Evolutionary conservation across 2,329 filamentous ascomycete genomes (phyloP).

Genomic region (Alternaria gansuensis): DNA sequence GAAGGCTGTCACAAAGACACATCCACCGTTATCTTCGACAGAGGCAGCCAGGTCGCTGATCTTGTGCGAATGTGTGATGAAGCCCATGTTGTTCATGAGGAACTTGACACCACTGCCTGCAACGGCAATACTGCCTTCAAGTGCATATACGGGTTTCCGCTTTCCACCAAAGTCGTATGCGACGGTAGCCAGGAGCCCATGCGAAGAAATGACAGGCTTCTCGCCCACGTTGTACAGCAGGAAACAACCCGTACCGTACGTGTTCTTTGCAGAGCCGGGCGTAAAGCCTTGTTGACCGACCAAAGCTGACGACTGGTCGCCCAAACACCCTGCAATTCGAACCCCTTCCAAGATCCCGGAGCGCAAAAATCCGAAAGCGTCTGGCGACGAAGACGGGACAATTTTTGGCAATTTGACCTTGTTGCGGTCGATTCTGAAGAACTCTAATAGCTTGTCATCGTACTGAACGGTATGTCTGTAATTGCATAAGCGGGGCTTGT

Average conservation of each 20-base stretch:
- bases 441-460: slow-evolving; percentile 77
- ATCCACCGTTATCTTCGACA: slow-evolving; percentile 80
- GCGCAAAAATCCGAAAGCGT: slow-evolving; percentile 74
- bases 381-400: slow-evolving; percentile 77
- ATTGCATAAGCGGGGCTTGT: slow-evolving; percentile 10
- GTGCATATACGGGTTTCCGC: slow-evolving; percentile 75
- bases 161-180: slow-evolving; percentile 80
- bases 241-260: slow-evolving; percentile 90
- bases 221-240: slow-evolving; percentile 87
- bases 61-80: slow-evolving; percentile 68
- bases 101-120: slow-evolving; percentile 80
- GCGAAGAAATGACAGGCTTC: slow-evolving; percentile 83
- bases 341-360: slow-evolving; percentile 73
- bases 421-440: slow-evolving; percentile 77
- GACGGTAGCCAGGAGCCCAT: slow-evolving; percentile 85
- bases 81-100: slow-evolving; percentile 70
- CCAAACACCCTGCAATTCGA: slow-evolving; percentile 82
- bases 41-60: slow-evolving; percentile 71
- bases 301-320: slow-evolving; percentile 85
- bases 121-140: slow-evolving; percentile 85
- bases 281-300: slow-evolving; percentile 87
- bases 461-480: slow-evolving; percentile 74
- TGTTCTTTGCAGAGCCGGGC: slow-evolving; percentile 87
- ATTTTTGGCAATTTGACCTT: slow-evolving; percentile 84
- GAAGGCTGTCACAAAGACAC: slow-evolving; percentile 88